Percentiles rank a stretch among this genome's conserved stretches.
Evolutionary conservation across 2,329 filamentous ascomycete species (phyloP).

Genomic region (Aspergillus sojae): DNA sequence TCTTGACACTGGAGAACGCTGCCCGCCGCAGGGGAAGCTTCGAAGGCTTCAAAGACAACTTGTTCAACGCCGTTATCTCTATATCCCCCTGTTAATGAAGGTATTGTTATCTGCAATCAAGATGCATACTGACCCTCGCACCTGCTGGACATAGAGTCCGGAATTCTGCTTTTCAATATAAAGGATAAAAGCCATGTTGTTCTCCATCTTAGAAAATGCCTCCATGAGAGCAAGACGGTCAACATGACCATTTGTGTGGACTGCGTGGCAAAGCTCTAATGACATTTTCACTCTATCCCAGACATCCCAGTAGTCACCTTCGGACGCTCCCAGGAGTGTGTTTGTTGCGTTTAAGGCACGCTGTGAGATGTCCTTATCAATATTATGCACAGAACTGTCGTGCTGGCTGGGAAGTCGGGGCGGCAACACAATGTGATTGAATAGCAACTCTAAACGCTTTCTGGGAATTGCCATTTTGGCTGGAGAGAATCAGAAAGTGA

Average conservation of each 20-base stretch:
- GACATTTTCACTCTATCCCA: neutral
- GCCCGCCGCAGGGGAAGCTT: neutral
- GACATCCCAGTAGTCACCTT: neutral
- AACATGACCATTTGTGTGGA: neutral
- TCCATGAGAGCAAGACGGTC: neutral
- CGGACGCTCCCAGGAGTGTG: neutral
- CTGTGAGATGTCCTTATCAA: neutral
- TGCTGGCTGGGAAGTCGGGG: neutral
- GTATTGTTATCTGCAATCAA: neutral
- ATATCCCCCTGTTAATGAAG: neutral
- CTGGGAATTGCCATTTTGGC: neutral
- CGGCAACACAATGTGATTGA: neutral
- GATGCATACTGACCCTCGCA: neutral
- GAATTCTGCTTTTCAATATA: neutral
- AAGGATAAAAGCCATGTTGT: neutral
- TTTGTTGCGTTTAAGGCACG: neutral
- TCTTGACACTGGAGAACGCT: neutral
- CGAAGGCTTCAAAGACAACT: neutral
- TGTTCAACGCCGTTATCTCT: neutral
- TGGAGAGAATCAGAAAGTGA: neutral
- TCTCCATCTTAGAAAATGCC: neutral
- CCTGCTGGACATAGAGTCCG: neutral
- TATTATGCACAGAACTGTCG: neutral
- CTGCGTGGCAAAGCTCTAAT: neutral
- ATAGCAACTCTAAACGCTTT: neutral